Conservation (phyloP, 2,329 filamentous ascomycete species). For the Hypoxylon sp. region DNA sequence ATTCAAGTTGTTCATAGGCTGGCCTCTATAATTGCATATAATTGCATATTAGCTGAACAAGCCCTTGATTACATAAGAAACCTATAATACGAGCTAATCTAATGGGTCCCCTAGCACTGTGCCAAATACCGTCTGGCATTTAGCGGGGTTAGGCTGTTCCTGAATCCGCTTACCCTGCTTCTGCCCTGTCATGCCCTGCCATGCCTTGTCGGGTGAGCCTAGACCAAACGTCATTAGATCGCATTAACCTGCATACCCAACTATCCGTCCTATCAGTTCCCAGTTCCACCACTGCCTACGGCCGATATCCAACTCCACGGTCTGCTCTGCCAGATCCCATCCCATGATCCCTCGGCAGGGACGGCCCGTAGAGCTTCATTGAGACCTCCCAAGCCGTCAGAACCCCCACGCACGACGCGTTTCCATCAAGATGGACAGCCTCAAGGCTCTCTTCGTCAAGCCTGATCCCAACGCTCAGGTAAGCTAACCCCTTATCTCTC, state of each 20-base stretch:
- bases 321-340: slow-evolving; percentile 34
- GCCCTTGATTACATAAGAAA: slow-evolving; percentile 10
- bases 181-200: slow-evolving; percentile 23
- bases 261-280: slow-evolving; percentile 37
- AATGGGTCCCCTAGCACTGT: slow-evolving; percentile 19
- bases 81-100: slow-evolving; percentile 11
- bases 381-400: slow-evolving; percentile 5
- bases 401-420: background rate
- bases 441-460: slow-evolving; percentile 89
- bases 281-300: slow-evolving; percentile 23
- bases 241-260: slow-evolving; percentile 43
- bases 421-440: slow-evolving; percentile 79
- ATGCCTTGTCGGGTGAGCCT: background rate
- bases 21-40: slow-evolving; percentile 1
- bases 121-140: slow-evolving; percentile 18
- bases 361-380: slow-evolving; percentile 29
- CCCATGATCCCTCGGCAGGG: slow-evolving; percentile 27
- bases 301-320: slow-evolving; percentile 15
- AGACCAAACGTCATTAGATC: slow-evolving; percentile 44
- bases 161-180: slow-evolving; percentile 23
- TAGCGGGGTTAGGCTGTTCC: slow-evolving; percentile 46
- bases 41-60: background rate
- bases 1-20: background rate
- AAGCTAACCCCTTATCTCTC: slow-evolving; percentile 43
- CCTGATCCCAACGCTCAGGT: slow-evolving; percentile 96